Base-by-base conservation (phyloP, 106 monocot species). In the Amphibolis antarctica region DNA sequence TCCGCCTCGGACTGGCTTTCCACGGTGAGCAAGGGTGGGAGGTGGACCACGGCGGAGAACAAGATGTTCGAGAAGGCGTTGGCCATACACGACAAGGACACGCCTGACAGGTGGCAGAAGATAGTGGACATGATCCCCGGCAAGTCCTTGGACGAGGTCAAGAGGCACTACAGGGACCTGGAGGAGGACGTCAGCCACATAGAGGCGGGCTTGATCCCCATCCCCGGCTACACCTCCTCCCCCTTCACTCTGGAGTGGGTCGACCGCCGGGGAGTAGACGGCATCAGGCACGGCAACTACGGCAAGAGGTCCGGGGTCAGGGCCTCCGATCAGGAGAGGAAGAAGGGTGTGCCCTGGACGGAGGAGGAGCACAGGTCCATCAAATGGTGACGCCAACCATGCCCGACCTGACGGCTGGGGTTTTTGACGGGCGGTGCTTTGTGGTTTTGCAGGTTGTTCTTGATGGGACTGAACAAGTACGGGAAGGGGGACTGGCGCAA, bases 401-500 rank as follows among this genome's bases (percentile, higher is more conserved):
- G 45, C 10, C 12, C 45, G 12, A 9, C 12, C 45, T 9, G 5
- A 28, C 43, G 54, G 43, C 19, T 49, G 18, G 49, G 18, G 19
- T 49, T 49, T n/a, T 49, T 49, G 4, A 0, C 7, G 14, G 49
- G 0, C 19, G 18, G 1, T 46, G 12, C 0, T 15, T 15, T 12
- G 47, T 47, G 12, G 15, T 18, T 15, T 25, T 56, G 25, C 79
- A 93, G 93, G 85, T 55, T 66, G 28, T 93, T 93, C 55, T 69
- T 93, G 23, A 51, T 88, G 76, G 93, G 93, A 28, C 74, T 93
- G 15, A 81, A 88, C 44, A 88, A 93, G 52, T 88, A 93, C 50
- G 88, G 93, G 0, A 85, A 85, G 47, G 93, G 93, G 5, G 93
- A 93, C 65, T 93, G 88, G 93, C 80, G 93, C 51, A 88, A 81